These are phyloP conservation scores for Hansenula lynferdii DNA, from an alignment of 1,139 yeast species.

Conservation along the genomic window DNA sequence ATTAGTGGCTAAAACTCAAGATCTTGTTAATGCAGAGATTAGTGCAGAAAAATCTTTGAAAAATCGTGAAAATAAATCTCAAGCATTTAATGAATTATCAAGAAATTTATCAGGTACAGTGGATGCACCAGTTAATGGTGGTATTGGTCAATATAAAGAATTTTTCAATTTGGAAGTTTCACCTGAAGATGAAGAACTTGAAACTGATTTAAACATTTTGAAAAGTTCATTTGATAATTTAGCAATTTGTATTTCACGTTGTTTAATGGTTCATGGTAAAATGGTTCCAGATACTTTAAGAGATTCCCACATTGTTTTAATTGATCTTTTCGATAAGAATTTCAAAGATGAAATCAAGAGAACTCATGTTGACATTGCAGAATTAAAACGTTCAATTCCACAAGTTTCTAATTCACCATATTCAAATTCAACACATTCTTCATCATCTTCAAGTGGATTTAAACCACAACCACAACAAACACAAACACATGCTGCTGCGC, in stretches of 20 bases:
- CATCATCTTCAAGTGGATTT: conserved; percentile 15
- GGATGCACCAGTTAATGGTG: conserved; percentile 91
- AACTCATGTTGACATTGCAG: conserved; percentile 23
- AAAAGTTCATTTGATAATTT: conserved; percentile 66
- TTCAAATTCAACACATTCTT: too few relatives aligned
- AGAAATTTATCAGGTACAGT: conserved; percentile 83
- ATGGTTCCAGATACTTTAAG: conserved; percentile 55
- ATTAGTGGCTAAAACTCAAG: conserved; percentile 63
- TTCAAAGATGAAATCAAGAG: conserved; percentile 58
- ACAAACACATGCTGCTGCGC: conserved; percentile 11
- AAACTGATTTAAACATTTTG: conserved; percentile 44
- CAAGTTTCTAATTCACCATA: conserved; percentile 5
- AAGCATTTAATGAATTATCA: conserved; percentile 63
- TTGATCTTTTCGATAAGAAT: conserved; percentile 60
- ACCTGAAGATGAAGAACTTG: conserved; percentile 35
- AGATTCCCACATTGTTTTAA: conserved; percentile 62
- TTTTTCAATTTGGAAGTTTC: conserved; percentile 45
- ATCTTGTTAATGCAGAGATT: conserved; percentile 64
- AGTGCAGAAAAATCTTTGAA: conserved; percentile 52
- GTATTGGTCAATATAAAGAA: conserved; percentile 77
- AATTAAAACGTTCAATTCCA: conserved; percentile 11
- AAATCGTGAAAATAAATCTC: conserved; percentile 45
- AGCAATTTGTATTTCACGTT: conserved; percentile 58
- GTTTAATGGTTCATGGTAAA: conserved; percentile 65
- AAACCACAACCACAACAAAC: conserved; percentile 2